Evolutionary conservation across 805 yeast species (phyloP).

Genomic region (Saturnispora silvae): DNA sequence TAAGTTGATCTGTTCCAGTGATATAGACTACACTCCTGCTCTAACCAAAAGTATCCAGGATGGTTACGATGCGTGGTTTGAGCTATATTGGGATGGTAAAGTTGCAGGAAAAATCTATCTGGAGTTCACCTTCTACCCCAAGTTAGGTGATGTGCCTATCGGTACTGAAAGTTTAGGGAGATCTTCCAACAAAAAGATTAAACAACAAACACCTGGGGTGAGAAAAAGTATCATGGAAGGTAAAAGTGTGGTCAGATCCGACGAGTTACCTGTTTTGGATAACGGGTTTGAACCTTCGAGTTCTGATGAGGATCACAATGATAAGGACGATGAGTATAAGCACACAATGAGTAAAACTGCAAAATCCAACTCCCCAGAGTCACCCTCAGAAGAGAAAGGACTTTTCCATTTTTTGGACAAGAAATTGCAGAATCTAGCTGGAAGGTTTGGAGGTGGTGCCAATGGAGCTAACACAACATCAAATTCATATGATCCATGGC

Average conservation of each 20-base stretch:
- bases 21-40: constrained; percentile 67
- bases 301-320: constrained; percentile 1
- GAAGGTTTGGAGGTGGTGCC: constrained; percentile 2
- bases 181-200: constrained; percentile 8
- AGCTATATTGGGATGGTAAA: constrained; percentile 51
- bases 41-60: constrained; percentile 54
- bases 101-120: constrained; percentile 83
- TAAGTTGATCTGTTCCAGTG: constrained; percentile 72
- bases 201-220: not conserved
- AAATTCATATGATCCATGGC: constrained; percentile 6
- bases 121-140: constrained; percentile 86
- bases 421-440: constrained; percentile 5
- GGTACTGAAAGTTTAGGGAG: constrained; percentile 18
- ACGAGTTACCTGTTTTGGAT: constrained; percentile 10
- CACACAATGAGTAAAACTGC: not conserved
- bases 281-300: not conserved
- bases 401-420: constrained; percentile 6
- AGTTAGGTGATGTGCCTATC: constrained; percentile 24
- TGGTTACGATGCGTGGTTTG: constrained; percentile 83
- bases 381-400: not conserved
- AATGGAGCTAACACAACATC: too few species aligned
- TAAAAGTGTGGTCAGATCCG: not conserved
- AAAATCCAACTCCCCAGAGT: not conserved
- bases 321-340: too few species aligned
- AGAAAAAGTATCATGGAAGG: not conserved